Conservation (phyloP, 2,329 filamentous ascomycete genomes). For the Apiospora koreana region DNA sequence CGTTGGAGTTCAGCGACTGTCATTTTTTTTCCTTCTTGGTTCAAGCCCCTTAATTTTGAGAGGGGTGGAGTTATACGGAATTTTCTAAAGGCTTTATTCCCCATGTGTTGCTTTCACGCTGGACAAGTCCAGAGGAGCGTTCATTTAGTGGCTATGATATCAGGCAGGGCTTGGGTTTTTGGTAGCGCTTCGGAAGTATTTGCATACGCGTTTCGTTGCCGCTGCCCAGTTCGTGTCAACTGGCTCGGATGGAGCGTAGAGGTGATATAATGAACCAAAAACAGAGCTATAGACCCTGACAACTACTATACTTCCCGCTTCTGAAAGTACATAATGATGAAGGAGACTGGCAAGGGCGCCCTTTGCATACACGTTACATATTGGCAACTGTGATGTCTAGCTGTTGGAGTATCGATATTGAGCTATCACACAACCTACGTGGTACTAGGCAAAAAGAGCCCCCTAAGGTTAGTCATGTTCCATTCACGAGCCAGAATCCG, state of each 20-base stretch:
- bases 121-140: not conserved
- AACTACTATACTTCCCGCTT: not conserved
- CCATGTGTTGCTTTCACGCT: not conserved
- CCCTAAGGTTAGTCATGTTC: too few species aligned
- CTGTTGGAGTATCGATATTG: not conserved
- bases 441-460: too few species aligned
- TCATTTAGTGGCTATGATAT: conserved; percentile 6
- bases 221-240: not conserved
- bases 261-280: not conserved
- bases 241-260: not conserved
- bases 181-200: not conserved
- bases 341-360: not conserved
- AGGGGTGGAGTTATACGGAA: conserved; percentile 8
- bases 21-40: conserved; percentile 6
- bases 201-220: not conserved
- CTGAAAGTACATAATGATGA: not conserved
- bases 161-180: not conserved
- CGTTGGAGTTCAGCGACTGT: conserved; percentile 16
- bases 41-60: not conserved
- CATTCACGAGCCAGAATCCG: too few species aligned
- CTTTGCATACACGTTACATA: not conserved
- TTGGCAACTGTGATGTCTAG: too few species aligned
- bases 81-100: conserved; percentile 5
- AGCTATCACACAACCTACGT: not conserved
- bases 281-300: not conserved